Evolutionary conservation across 2,329 filamentous ascomycete genomes (phyloP), one percentile per base, ranked within the genome.

Genomic region (Xylariaceae sp.): DNA sequence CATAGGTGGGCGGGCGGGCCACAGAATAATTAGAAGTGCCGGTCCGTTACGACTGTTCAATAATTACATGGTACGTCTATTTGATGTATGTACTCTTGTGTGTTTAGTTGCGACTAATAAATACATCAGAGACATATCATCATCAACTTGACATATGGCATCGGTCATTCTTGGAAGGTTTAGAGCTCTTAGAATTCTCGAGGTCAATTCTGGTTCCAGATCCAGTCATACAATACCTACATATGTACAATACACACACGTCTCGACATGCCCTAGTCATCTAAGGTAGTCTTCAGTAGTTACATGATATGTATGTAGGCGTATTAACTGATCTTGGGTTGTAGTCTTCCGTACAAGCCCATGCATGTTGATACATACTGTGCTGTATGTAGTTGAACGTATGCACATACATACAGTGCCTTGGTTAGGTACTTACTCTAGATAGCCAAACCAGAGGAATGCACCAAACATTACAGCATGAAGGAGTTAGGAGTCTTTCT

Each of bases 11-110:
- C 54, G 47, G 51, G 52, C 59, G 53, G 59, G 54, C 59, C 56
- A 52, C 56, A 52, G 52, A 47, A 21, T 44, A 21, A 21, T 57
- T 42, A 44, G 56, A 55, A 19, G 50, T 54, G 54, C 59, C 59
- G 48, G 46, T 51, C 51, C 44, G 47, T 46, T 52, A 51, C 54
- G 48, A 51, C 48, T 26, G 48, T 44, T 50, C 49, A 50, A 52
- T 50, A 43, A 44, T 48, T n/a, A n/a, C n/a, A n/a, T n/a, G n/a
- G n/a, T n/a, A n/a, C n/a, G n/a, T n/a, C n/a, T n/a, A n/a, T n/a
- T n/a, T n/a, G n/a, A n/a, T n/a, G n/a, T n/a, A n/a, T n/a, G n/a
- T n/a, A n/a, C n/a, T n/a, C n/a, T 21, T 32, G 50, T 52, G 5
- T 12, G 14, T 14, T 4, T 12, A 37, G 6, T 37, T 37, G 32